Evolutionary conservation across 345 rosid genomes (phyloP).

Genomic region (thale cress (Arabidopsis thaliana)): DNA sequence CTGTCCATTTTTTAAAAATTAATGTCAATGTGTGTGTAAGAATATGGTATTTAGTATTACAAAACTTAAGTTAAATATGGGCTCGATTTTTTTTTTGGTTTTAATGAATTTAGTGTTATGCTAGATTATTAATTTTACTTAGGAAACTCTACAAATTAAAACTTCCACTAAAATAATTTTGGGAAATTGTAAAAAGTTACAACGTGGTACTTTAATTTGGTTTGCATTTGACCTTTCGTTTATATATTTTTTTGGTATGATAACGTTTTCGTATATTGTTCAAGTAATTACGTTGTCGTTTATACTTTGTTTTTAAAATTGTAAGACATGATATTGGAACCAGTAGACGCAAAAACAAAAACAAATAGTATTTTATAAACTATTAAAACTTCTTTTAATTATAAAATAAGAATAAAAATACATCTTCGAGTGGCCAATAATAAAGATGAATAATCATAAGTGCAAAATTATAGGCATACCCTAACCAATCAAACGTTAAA

Average conservation of each 20-base stretch:
- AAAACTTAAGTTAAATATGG: neutral
- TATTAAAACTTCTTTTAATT: neutral
- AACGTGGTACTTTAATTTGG: neutral
- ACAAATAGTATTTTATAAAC: neutral
- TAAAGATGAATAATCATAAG: slow-evolving; percentile 26
- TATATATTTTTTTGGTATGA: neutral
- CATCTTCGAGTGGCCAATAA: slow-evolving; percentile 36
- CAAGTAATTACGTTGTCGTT: neutral
- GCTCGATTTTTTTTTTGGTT: neutral
- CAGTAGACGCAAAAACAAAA: neutral
- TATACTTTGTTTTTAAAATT: neutral
- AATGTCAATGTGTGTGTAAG: neutral
- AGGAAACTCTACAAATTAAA: neutral
- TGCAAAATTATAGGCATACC: slow-evolving; percentile 41
- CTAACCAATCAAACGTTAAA: slow-evolving; percentile 45
- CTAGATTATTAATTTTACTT: neutral
- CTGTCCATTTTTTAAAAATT: slow-evolving; percentile 40
- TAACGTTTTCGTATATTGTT: neutral
- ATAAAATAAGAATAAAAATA: slow-evolving; percentile 9
- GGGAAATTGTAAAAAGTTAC: neutral
- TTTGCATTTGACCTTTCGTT: neutral
- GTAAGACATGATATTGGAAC: neutral
- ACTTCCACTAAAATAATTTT: neutral
- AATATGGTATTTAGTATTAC: neutral
- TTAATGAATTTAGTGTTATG: neutral